A percentile compares a stretch with the other conserved stretches of the same genome.
These are phyloP conservation scores for Emericellopsis atlantica DNA, from an alignment of 2,329 filamentous ascomycete genomes.

Conservation along the genomic window DNA sequence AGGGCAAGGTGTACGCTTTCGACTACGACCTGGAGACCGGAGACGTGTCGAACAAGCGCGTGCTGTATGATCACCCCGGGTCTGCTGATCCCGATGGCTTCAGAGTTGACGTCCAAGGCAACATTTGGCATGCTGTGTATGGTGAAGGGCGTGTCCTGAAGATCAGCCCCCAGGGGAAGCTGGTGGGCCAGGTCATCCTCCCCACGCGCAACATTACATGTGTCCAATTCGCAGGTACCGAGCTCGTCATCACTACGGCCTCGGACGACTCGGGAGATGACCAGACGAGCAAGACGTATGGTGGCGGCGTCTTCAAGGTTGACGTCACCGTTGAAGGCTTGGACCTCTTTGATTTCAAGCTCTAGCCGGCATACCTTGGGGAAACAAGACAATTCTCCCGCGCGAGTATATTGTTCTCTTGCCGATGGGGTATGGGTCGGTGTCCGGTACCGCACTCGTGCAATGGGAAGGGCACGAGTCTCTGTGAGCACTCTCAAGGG, in stretches of 20 bases:
- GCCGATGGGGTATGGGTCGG: too few species aligned
- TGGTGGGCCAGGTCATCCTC: constrained; percentile 63
- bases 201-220: constrained; percentile 75
- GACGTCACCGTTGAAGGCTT: constrained; percentile 62
- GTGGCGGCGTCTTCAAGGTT: constrained; percentile 63
- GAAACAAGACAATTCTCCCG: too few species aligned
- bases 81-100: constrained; percentile 71
- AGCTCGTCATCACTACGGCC: constrained; percentile 71
- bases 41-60: constrained; percentile 51
- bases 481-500: too few species aligned
- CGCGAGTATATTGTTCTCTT: too few species aligned
- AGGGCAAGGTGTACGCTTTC: constrained; percentile 57
- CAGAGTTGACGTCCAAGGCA: constrained; percentile 71
- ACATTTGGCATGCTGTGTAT: constrained; percentile 81
- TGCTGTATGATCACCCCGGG: constrained; percentile 59
- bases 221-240: constrained; percentile 62
- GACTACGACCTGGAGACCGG: constrained; percentile 57
- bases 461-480: too few species aligned
- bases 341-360: constrained; percentile 50
- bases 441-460: too few species aligned
- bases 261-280: constrained; percentile 28
- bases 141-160: constrained; percentile 65
- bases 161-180: constrained; percentile 54
- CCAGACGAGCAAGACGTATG: constrained; percentile 47
- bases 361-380: neutral